These are phyloP conservation scores for Cicer judaicum DNA, from an alignment of 306 rosid genomes.

Conservation along the genomic window DNA sequence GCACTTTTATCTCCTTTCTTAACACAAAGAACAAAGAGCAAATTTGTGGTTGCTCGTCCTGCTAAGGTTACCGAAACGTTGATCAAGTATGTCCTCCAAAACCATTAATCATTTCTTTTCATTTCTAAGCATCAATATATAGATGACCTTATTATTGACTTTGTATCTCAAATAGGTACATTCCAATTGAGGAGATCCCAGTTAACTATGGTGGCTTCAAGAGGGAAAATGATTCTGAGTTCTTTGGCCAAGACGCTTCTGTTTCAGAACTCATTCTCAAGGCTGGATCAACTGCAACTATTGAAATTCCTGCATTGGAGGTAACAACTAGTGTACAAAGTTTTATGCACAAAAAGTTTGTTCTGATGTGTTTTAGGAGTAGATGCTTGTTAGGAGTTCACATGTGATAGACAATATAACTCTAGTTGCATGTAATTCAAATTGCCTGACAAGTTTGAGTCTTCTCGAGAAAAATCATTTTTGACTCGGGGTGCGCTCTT, in stretches of 20 bases:
- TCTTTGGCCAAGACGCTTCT: slow-evolving; percentile 44
- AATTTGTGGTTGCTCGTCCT: slow-evolving; percentile 61
- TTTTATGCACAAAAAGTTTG: not conserved
- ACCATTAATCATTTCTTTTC: not conserved
- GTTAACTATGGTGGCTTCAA: slow-evolving; percentile 59
- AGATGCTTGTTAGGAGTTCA: too few relatives aligned
- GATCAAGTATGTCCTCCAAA: slow-evolving; percentile 46
- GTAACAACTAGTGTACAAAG: slow-evolving; percentile 34
- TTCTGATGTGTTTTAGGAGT: not conserved
- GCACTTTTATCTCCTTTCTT: slow-evolving; percentile 60
- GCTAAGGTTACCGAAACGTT: slow-evolving; percentile 56
- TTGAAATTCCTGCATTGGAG: slow-evolving; percentile 60
- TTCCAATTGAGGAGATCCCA: slow-evolving; percentile 58
- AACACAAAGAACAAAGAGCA: slow-evolving; percentile 65
- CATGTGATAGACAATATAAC: too few relatives aligned
- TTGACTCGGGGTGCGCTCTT: too few relatives aligned
- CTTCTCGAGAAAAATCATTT: too few relatives aligned
- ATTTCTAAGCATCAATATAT: not conserved
- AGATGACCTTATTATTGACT: not conserved
- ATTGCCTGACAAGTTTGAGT: too few relatives aligned
- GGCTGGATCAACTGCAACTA: slow-evolving; percentile 56
- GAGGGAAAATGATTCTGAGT: slow-evolving; percentile 56
- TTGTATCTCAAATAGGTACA: slow-evolving; percentile 46
- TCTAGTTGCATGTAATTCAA: too few relatives aligned
- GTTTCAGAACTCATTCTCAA: slow-evolving; percentile 51